Percentiles rank a stretch among this genome's conserved stretches.
Conservation (phyloP, 345 rosid genomes). For the Ricinus communis region DNA sequence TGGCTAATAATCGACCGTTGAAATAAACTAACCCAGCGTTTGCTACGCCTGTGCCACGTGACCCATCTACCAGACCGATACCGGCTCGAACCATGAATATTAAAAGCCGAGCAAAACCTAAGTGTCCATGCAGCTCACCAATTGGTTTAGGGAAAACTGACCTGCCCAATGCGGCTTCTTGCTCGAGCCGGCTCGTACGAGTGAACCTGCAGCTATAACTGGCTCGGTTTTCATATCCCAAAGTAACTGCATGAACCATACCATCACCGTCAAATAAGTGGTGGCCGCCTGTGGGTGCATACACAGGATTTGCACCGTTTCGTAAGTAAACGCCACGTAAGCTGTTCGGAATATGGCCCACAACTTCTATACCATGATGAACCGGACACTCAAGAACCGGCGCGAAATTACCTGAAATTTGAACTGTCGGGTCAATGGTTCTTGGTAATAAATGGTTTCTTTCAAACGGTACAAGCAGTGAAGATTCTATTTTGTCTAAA, state of each 20-base stretch:
- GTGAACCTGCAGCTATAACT: constrained; percentile 69
- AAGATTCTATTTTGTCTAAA: constrained; percentile 42
- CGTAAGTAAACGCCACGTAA: constrained; percentile 58
- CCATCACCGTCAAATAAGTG: constrained; percentile 89
- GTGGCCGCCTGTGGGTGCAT: constrained; percentile 56
- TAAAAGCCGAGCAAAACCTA: constrained; percentile 60
- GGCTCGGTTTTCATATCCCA: constrained; percentile 40
- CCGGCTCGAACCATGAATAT: constrained; percentile 54
- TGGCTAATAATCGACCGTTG: constrained; percentile 64
- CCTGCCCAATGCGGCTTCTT: constrained; percentile 55
- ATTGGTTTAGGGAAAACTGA: constrained; percentile 68
- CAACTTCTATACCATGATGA: constrained; percentile 44
- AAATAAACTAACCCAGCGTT: constrained; percentile 68
- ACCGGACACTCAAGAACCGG: constrained; percentile 74
- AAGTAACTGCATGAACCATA: constrained; percentile 72
- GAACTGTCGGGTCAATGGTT: constrained; percentile 46
- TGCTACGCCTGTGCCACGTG: constrained; percentile 66
- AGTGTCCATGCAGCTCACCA: constrained; percentile 78
- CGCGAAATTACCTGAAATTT: constrained; percentile 66
- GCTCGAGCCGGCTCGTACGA: constrained; percentile 54
- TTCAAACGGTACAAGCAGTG: constrained; percentile 30
- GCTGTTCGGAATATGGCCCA: constrained; percentile 54
- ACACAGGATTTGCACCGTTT: constrained; percentile 77
- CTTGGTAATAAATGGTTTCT: constrained; percentile 29
- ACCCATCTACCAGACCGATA: constrained; percentile 51